A percentile compares a stretch with the other conserved stretches of the same genome.
Evolutionary conservation across 2,329 filamentous ascomycete species (phyloP).

Genomic region (Shiraia bambusicola): DNA sequence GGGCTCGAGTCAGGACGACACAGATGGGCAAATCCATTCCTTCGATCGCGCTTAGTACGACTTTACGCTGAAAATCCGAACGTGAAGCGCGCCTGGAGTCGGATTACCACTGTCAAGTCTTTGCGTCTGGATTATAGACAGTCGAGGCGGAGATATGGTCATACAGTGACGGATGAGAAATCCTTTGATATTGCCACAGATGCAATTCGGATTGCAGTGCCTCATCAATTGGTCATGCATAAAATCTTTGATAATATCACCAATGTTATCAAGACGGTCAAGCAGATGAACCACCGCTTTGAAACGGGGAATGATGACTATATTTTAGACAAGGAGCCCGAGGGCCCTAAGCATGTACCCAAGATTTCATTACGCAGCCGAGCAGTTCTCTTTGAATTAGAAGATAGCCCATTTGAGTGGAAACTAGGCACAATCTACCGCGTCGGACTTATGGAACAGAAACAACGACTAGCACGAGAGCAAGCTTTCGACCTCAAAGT

Average conservation of each 20-base stretch:
- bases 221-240: conserved; percentile 87
- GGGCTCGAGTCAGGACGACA: conserved; percentile 80
- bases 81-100: conserved; percentile 80
- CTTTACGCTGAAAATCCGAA: conserved; percentile 85
- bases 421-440: conserved; percentile 94
- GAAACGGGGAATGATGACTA: conserved; percentile 85
- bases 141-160: conserved; percentile 67
- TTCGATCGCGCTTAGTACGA: conserved; percentile 75
- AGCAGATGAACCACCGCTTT: conserved; percentile 93
- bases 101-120: conserved; percentile 80
- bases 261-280: conserved; percentile 81
- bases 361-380: conserved; percentile 81
- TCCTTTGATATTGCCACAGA: conserved; percentile 83
- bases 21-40: conserved; percentile 81
- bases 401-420: conserved; percentile 97
- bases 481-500: conserved; percentile 87
- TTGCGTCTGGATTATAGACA: conserved; percentile 79
- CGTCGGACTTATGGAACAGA: conserved; percentile 82
- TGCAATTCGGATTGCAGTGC: conserved; percentile 82
- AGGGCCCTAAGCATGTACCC: conserved; percentile 82
- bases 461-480: conserved; percentile 83
- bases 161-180: conserved; percentile 67
- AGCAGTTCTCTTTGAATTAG: conserved; percentile 84
- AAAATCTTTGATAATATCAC: conserved; percentile 91
- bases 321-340: conserved; percentile 79